Conservation (phyloP, 2,329 filamentous ascomycete species). For the Trichoderma aggressivum region DNA sequence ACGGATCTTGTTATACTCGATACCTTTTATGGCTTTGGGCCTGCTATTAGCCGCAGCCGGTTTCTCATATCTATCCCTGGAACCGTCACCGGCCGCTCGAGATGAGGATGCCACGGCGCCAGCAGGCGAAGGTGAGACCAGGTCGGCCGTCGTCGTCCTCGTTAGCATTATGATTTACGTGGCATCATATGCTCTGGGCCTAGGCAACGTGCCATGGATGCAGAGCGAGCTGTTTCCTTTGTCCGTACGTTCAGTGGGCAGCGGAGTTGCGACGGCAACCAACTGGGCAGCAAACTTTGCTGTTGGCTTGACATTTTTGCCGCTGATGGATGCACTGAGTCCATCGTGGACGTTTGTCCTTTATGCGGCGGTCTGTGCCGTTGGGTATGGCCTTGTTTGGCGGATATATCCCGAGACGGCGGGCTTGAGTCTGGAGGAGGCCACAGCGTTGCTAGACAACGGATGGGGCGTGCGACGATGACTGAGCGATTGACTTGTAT, state of each 20-base stretch:
- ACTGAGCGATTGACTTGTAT: not conserved
- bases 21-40: constrained; percentile 78
- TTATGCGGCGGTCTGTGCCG: constrained; percentile 70
- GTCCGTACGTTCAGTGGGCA: constrained; percentile 68
- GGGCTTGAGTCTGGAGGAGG: constrained; percentile 77
- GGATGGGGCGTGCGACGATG: constrained; percentile 66
- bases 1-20: constrained; percentile 74
- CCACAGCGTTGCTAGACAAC: constrained; percentile 64
- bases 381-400: constrained; percentile 67
- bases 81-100: constrained; percentile 23
- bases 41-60: constrained; percentile 68
- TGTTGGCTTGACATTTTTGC: constrained; percentile 81
- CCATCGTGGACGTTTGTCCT: constrained; percentile 74
- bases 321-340: constrained; percentile 74
- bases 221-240: constrained; percentile 88
- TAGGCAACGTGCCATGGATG: constrained; percentile 95
- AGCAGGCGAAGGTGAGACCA: constrained; percentile 22
- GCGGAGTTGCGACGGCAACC: constrained; percentile 71
- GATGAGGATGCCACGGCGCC: constrained; percentile 20
- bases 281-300: constrained; percentile 88
- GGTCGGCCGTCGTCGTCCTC: constrained; percentile 60
- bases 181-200: constrained; percentile 77
- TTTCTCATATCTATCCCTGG: constrained; percentile 62
- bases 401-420: constrained; percentile 82
- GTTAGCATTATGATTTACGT: constrained; percentile 79